Conservation (phyloP, 768 basidiomycete genomes). For the Boletus reticuloceps region DNA sequence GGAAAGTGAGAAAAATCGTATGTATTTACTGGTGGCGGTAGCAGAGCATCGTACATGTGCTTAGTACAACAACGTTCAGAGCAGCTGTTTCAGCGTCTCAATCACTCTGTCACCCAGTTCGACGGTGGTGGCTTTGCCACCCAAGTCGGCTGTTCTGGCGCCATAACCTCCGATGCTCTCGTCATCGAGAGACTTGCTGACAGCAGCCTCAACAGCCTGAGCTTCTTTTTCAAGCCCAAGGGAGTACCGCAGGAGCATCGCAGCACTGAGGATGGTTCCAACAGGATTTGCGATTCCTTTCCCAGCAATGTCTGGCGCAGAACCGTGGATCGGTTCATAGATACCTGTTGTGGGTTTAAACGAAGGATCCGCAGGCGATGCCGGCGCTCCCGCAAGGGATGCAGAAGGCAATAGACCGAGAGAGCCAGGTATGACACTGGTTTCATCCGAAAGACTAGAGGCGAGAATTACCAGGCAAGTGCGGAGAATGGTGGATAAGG, state of each 20-base stretch:
- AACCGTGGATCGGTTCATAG: conserved; percentile 97
- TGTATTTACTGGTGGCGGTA: no score
- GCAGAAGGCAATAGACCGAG: conserved; percentile 95
- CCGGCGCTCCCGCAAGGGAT: conserved; percentile 88
- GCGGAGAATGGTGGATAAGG: background rate
- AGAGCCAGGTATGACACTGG: conserved; percentile 96
- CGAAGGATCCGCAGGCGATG: conserved; percentile 44
- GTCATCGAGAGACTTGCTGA: conserved; percentile 81
- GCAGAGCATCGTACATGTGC: background rate
- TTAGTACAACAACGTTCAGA: conserved; percentile 34
- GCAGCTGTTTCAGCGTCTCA: conserved; percentile 59
- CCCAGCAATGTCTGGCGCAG: conserved; percentile 95
- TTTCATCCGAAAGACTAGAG: conserved; percentile 88
- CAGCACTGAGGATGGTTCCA: conserved; percentile 91
- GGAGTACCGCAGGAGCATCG: conserved; percentile 93
- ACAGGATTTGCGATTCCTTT: conserved; percentile 92
- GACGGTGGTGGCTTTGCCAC: conserved; percentile 69
- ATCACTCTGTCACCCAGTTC: conserved; percentile 86
- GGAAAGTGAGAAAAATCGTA: no score
- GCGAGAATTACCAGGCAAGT: background rate
- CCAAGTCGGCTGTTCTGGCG: conserved; percentile 82
- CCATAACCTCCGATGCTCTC: conserved; percentile 68
- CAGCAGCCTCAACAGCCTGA: conserved; percentile 83
- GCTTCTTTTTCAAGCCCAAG: conserved; percentile 87
- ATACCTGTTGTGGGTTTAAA: conserved; percentile 83